Evolutionary conservation across 495 filamentous ascomycete genomes (phyloP).

Genomic region (Neurospora terricola): DNA sequence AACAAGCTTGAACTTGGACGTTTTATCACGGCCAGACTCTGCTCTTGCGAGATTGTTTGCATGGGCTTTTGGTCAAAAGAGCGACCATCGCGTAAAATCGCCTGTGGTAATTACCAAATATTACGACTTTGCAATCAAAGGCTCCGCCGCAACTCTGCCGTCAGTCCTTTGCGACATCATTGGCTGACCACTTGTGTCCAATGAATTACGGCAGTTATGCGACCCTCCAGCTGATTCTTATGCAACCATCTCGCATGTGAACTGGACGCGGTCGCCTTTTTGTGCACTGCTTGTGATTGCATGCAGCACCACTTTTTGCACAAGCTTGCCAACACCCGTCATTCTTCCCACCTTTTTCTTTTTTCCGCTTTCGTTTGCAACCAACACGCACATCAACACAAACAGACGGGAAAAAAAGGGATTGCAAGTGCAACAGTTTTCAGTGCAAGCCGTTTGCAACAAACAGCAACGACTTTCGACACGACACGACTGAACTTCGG

Average conservation of each 20-base stretch:
- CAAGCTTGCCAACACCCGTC: neutral
- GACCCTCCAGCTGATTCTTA: conserved; percentile 3
- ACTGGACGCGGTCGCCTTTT: neutral
- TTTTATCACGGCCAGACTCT: neutral
- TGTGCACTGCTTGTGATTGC: neutral
- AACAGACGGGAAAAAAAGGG: neutral
- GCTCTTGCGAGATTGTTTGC: neutral
- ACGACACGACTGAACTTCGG: neutral
- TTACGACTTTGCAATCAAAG: neutral
- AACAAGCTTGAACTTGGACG: neutral
- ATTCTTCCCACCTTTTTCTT: neutral
- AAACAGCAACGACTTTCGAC: neutral
- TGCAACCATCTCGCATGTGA: neutral
- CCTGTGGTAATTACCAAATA: neutral
- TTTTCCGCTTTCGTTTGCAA: neutral
- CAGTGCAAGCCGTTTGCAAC: neutral
- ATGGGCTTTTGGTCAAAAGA: neutral
- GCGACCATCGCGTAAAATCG: neutral
- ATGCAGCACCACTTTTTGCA: neutral
- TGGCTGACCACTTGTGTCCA: neutral
- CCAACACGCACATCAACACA: neutral
- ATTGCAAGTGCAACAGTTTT: neutral
- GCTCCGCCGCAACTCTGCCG: neutral
- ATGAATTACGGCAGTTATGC: conserved; percentile 15
- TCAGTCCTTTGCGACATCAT: neutral